Base-by-base conservation (phyloP, 768 basidiomycete genomes). In the Lyophyllum decastes region DNA sequence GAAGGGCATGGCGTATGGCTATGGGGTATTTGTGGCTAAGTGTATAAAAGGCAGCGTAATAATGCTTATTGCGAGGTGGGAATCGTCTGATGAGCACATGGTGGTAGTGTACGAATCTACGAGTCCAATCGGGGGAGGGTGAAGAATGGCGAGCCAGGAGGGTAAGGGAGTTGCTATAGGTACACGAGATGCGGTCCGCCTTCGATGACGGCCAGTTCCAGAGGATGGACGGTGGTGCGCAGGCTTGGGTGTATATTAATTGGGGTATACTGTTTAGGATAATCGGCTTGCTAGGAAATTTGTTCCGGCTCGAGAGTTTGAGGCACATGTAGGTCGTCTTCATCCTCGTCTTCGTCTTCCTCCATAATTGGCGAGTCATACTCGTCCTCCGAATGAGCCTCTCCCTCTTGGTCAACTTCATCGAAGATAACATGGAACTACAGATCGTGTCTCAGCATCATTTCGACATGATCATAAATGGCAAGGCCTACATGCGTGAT, bases 341-440 rank as follows among this genome's bases (percentile, higher is more conserved):
- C 62, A 11, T 63, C 61, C n/a, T 78, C 81, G 43, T 86, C 86
- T 57, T 87, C 85, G 35, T 85, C 86, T 64, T 87, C 88, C 68
- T 89, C 88, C 17, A 79, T 72, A 56, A 90, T 88, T 25, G 88
- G 82, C 33, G 79, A 81, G 57, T 89, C 88, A 68, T 80, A 77
- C 33, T 88, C 87, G 41, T 83, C 86, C 45, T 88, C 87, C 27
- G 79, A 82, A 40, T 82, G 84, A 26, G 78, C 79, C 56, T 84
- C 86, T 21, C 79, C 86, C 59, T 87, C 87, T 45, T 75, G 76
- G 66, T 89, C 88, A 47, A 70, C 69, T 27, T 89, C 88, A 63
- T 90, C 89, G 66, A 93, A 93, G 64, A 93, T 87, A 61, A 82
- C 73, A 63, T 85, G 86, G 72, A 83, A 83, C 79, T 88, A 56